phyloP scores from a whole-genome alignment of 2,329 filamentous ascomycete species.

The Lojkania enalia region DNA sequence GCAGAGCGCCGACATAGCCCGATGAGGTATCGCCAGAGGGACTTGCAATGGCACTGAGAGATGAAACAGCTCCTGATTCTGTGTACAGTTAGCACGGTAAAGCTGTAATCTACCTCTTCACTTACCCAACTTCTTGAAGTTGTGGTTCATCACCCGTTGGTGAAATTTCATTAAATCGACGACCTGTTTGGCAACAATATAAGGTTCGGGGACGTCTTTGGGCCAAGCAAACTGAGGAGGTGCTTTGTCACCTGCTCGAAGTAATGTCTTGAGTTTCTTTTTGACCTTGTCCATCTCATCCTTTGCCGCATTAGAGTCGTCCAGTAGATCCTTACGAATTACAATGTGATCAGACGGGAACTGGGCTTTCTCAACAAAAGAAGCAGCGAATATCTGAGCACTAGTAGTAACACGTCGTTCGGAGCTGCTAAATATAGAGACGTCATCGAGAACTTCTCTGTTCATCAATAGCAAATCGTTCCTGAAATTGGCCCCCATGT shows the following conservation, averaged over 20 bases:
- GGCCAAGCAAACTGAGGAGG: constrained; percentile 99
- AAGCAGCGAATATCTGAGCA: constrained; percentile 91
- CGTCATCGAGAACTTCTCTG: constrained; percentile 85
- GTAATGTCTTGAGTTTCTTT: constrained; percentile 93
- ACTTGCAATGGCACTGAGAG: constrained; percentile 53
- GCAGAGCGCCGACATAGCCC: constrained; percentile 40
- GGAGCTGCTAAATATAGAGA: constrained; percentile 93
- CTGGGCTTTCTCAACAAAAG: constrained; percentile 86
- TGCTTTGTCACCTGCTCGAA: constrained; percentile 89
- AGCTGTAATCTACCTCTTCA: no score
- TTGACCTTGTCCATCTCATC: constrained; percentile 99
- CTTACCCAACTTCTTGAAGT: constrained; percentile 84
- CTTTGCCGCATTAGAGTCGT: constrained; percentile 97
- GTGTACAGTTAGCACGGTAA: no score
- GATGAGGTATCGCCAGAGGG: constrained; percentile 38
- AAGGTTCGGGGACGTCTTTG: constrained; percentile 88
- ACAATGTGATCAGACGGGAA: constrained; percentile 83
- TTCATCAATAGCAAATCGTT: constrained; percentile 95
- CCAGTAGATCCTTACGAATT: constrained; percentile 89
- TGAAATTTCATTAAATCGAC: constrained; percentile 98
- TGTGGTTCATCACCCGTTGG: constrained; percentile 90
- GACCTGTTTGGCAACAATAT: constrained; percentile 86
- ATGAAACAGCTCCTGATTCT: constrained; percentile 65
- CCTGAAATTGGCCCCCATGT: constrained; percentile 92
- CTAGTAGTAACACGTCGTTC: constrained; percentile 93